Evolutionary conservation across 805 yeast genomes (phyloP), one percentile per base, ranked within the genome.

Genomic region (Spathaspora passalidarum): DNA sequence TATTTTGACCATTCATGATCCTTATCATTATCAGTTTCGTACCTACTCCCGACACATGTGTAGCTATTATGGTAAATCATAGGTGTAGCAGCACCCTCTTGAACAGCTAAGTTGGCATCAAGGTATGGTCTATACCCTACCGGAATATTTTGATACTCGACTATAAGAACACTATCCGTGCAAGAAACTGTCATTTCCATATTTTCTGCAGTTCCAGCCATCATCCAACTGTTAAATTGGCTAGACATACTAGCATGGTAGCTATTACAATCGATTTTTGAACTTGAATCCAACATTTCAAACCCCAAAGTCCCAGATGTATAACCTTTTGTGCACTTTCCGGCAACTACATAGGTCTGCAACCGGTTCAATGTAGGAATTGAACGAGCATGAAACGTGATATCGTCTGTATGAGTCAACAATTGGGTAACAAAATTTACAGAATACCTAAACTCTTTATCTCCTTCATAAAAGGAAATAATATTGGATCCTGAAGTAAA

Each of bases 51-150:
- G 2, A 19, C 40, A 50, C 62, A 57, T 3, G 35, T 38, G 32
- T 43, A 53, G n/a, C 23, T 43, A 46, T 55, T 49, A 7, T 44
- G 47, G 38, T 49, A 50, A 9, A 19, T 14, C 2, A 39, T 25
- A 13, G 8, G 5, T 19, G 34, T 36, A 19, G 11, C 13, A 6
- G 10, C 32, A 9, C 43, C 42, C n/a, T 37, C 40, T 3, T 40
- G 13, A 16, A 43, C 25, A 5, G 32, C n/a, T 6, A 38, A 25
- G 8, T 42, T 34, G 19, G 39, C 49, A 35, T 53, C 55, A 21
- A 62, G 48, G 43, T 51, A 60, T 5, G 62, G 60, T 16, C 62
- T 48, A 46, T 50, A 59, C 2, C 68, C 69, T 1, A 62, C 60
- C 4, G 69, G 66, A 22, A 64, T 35, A 43, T 56, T 56, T 4